These are phyloP conservation scores for Trichoderma sp. DNA, from an alignment of 2,329 filamentous ascomycete species.

Conservation along the genomic window DNA sequence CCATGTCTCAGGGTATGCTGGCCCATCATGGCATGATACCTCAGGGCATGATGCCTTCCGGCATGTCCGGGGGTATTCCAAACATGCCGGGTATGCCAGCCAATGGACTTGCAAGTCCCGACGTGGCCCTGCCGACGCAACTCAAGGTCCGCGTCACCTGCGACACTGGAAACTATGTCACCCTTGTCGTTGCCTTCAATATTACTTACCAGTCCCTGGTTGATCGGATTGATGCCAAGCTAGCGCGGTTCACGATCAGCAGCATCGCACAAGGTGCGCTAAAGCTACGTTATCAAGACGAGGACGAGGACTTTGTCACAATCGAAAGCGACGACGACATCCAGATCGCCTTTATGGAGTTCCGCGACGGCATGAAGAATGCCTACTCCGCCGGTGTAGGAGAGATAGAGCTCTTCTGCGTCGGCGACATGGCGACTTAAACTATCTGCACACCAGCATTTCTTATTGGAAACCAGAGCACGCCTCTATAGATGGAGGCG, in stretches of 20 bases:
- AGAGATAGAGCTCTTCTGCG: conserved; percentile 86
- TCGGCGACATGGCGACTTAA: conserved; percentile 49
- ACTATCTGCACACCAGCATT: neutral
- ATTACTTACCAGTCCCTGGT: conserved; percentile 93
- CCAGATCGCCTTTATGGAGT: conserved; percentile 91
- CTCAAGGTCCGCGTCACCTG: conserved; percentile 96
- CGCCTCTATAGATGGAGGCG: neutral
- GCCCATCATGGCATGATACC: conserved; percentile 13
- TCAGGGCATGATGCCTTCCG: conserved; percentile 1
- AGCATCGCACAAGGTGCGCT: conserved; percentile 81
- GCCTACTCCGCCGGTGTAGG: conserved; percentile 70
- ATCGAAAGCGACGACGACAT: conserved; percentile 97
- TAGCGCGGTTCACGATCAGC: conserved; percentile 80
- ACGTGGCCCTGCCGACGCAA: conserved; percentile 67
- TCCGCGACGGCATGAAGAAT: conserved; percentile 69
- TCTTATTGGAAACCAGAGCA: conserved; percentile 2
- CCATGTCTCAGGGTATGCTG: conserved; percentile 24
- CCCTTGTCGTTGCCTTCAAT: conserved; percentile 93
- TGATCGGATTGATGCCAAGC: conserved; percentile 93
- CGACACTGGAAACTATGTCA: conserved; percentile 82
- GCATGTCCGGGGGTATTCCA: conserved; percentile 18
- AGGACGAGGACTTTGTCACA: conserved; percentile 88
- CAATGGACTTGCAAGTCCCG: conserved; percentile 43
- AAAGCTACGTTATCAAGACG: conserved; percentile 86
- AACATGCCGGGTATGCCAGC: conserved; percentile 14